Base-by-base conservation (phyloP, 352 stramenopile species). In the Globisporangium nagaii region DNA sequence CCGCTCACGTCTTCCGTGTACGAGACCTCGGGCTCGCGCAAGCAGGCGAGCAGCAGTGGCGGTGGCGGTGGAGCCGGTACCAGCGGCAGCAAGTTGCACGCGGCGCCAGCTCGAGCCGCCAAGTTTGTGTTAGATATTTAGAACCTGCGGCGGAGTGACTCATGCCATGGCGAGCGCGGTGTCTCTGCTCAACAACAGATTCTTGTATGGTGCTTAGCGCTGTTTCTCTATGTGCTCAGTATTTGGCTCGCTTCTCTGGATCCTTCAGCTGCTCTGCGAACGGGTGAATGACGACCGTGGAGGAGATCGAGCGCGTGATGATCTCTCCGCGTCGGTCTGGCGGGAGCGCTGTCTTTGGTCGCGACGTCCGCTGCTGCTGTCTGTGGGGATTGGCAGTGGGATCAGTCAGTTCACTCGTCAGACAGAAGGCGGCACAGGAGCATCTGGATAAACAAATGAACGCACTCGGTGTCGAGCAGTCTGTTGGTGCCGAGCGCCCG, bases 81-180 rank as follows among this genome's bases (percentile, higher is more conserved):
- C 35, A 59, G 19, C 53, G 49, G 37, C 50, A 31, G 53, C 46
- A 41, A 71, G 28, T 41, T 20, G n/a, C 39, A 67, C 30, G 45
- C 60, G 24, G 47, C 50, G 27, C 37, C 65, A n/a, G 40, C 60
- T 17, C 71, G 77, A n/a, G 66, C 70, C 32, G 58, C 81, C 42
- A 90, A 90, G 63, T 88, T 86, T 41, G 68, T 63, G 3, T 56
- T 87, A 32, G 70, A 84, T 64, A 56, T 64, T 55, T 64, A 64
- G 50, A 31, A 13, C 20, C 6, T 22, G 19, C 34, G 10, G 15
- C 30, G 15, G 28, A 54, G n/a, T 8, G n/a, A 53, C 17, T 3
- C 22, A 20, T 55, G 13, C 24, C n/a, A n/a, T n/a, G n/a, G n/a
- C n/a, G n/a, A n/a, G n/a, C n/a, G n/a, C n/a, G n/a, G n/a, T n/a